Conservation (phyloP, 164 flowering plant genomes). For the Sedum album region DNA sequence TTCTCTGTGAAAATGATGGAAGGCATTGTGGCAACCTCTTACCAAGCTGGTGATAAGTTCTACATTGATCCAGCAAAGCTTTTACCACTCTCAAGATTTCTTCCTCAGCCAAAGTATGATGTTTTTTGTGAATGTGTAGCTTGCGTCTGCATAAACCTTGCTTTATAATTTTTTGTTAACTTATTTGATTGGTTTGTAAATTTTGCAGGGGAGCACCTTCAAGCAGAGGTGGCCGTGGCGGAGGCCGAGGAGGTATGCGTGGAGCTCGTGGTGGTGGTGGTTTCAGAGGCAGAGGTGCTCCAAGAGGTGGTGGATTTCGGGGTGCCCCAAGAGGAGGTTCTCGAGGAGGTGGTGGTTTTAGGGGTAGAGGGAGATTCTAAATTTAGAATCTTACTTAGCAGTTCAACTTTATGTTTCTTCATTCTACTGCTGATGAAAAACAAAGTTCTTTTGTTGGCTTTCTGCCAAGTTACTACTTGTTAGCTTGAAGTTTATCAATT, state of each 20-base stretch:
- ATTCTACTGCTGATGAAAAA: not conserved
- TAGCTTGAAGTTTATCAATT: too few relatives aligned
- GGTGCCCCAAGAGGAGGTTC: too few relatives aligned
- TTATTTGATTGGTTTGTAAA: not conserved
- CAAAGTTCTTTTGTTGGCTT: not conserved
- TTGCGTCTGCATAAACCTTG: not conserved
- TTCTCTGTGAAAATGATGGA: too few relatives aligned
- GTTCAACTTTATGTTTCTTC: not conserved
- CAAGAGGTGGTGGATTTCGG: slow-evolving; percentile 32
- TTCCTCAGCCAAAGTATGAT: slow-evolving; percentile 91
- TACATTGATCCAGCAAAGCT: slow-evolving; percentile 91
- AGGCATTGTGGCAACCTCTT: too few relatives aligned
- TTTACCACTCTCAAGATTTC: slow-evolving; percentile 82
- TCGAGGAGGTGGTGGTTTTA: too few relatives aligned
- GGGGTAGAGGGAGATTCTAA: slow-evolving; percentile 65
- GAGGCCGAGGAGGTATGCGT: slow-evolving; percentile 35
- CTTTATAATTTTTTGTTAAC: not conserved
- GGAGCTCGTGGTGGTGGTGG: slow-evolving; percentile 32
- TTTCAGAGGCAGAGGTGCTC: slow-evolving; percentile 52
- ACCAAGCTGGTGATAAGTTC: too few relatives aligned
- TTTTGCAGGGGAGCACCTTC: slow-evolving; percentile 33
- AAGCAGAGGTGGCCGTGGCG: slow-evolving; percentile 44
- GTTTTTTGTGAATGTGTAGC: not conserved
- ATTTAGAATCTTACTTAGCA: not conserved
- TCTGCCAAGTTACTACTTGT: not conserved